phyloP scores from a whole-genome alignment of 768 basidiomycete species.

The Russula virescens region DNA sequence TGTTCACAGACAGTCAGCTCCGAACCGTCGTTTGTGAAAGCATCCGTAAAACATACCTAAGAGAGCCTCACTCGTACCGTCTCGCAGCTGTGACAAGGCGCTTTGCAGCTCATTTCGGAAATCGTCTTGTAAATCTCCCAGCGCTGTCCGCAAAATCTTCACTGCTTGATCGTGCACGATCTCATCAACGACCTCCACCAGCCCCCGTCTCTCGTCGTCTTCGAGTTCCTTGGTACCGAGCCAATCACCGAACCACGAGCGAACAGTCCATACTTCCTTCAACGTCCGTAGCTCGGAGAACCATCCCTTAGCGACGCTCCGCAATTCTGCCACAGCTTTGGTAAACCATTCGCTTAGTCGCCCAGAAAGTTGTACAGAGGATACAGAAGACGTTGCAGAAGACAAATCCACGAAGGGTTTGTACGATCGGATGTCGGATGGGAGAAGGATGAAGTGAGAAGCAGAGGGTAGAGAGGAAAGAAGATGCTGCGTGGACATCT shows the following conservation, averaged over 20 bases:
- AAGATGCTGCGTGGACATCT: slow-evolving; percentile 60
- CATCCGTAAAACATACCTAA: slow-evolving; percentile 28
- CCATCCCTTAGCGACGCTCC: slow-evolving; percentile 47
- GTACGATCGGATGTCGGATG: slow-evolving; percentile 63
- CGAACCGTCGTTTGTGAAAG: background rate
- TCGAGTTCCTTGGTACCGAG: slow-evolving; percentile 39
- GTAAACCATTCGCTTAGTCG: slow-evolving; percentile 62
- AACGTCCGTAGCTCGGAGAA: slow-evolving; percentile 52
- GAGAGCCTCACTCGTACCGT: slow-evolving; percentile 26
- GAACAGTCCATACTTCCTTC: slow-evolving; percentile 67
- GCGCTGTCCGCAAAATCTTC: slow-evolving; percentile 51
- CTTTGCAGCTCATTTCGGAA: slow-evolving; percentile 42
- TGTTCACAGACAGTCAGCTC: slow-evolving; percentile 28
- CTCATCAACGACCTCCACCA: slow-evolving; percentile 47
- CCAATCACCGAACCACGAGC: slow-evolving; percentile 46
- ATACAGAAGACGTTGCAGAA: slow-evolving; percentile 49
- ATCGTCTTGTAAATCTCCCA: slow-evolving; percentile 40
- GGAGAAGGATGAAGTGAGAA: slow-evolving; percentile 73
- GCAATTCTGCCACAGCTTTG: slow-evolving; percentile 43
- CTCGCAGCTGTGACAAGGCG: slow-evolving; percentile 34
- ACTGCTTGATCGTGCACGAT: slow-evolving; percentile 49
- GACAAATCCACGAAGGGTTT: slow-evolving; percentile 78
- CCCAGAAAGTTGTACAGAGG: slow-evolving; percentile 38
- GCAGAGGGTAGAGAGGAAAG: slow-evolving; percentile 75
- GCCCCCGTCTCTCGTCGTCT: slow-evolving; percentile 39